These are phyloP conservation scores for Phytophthora foliorum DNA, from an alignment of 352 stramenopile genomes.

Conservation along the genomic window DNA sequence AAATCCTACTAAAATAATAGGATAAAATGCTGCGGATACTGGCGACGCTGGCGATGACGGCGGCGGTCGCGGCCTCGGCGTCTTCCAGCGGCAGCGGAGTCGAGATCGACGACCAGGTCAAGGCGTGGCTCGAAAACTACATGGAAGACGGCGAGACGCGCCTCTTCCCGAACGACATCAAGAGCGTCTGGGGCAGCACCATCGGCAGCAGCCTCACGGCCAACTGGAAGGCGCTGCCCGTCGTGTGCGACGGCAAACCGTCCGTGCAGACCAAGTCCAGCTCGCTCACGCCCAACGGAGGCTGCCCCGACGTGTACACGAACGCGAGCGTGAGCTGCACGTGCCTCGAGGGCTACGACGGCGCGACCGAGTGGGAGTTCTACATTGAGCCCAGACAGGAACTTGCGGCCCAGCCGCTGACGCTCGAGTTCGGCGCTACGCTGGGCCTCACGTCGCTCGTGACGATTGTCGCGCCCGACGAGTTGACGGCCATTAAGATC, in stretches of 20 bases:
- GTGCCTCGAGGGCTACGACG: slow-evolving; percentile 55
- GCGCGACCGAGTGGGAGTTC: slow-evolving; percentile 55
- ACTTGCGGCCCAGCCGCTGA: slow-evolving; percentile 43
- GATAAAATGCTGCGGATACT: slow-evolving; percentile 20
- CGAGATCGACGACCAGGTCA: slow-evolving; percentile 52
- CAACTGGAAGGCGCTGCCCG: slow-evolving; percentile 62
- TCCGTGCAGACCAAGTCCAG: slow-evolving; percentile 60
- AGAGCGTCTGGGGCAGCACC: slow-evolving; percentile 56
- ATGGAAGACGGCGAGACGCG: slow-evolving; percentile 62
- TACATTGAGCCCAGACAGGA: slow-evolving; percentile 38
- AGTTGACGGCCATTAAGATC: slow-evolving; percentile 45
- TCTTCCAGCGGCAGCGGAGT: slow-evolving; percentile 18
- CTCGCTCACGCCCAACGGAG: slow-evolving; percentile 52
- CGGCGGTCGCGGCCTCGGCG: not conserved
- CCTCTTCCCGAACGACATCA: slow-evolving; percentile 69
- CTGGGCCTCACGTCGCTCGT: slow-evolving; percentile 57
- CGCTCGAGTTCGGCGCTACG: slow-evolving; percentile 43
- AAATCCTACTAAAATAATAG: not conserved
- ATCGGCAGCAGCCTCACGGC: slow-evolving; percentile 59
- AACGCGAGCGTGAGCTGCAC: slow-evolving; percentile 63
- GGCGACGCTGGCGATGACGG: slow-evolving; percentile 11
- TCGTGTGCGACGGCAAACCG: slow-evolving; percentile 58
- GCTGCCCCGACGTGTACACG: slow-evolving; percentile 56
- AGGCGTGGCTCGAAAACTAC: slow-evolving; percentile 64
- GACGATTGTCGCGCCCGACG: slow-evolving; percentile 52